Evolutionary conservation across 305 asterid genomes (phyloP).

Genomic region (Nicotiana rustica): DNA sequence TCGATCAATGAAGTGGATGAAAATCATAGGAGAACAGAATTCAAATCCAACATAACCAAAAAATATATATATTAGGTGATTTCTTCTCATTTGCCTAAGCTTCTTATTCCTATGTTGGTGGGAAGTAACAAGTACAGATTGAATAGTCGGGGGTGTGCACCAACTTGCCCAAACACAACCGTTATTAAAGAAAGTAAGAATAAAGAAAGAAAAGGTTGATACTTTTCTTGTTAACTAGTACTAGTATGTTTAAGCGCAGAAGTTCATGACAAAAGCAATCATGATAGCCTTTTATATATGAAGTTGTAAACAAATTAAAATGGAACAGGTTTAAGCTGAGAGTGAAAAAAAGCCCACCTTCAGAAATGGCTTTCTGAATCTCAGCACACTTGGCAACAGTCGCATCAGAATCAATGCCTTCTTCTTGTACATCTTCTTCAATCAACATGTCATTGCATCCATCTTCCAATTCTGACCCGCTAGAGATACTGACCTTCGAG

Average conservation of each 20-base stretch:
- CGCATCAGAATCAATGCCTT: conserved; percentile 48
- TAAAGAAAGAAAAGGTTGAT: neutral
- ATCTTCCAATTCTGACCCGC: conserved; percentile 42
- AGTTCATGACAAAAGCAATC: neutral
- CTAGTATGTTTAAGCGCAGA: neutral
- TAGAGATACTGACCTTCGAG: conserved; percentile 46
- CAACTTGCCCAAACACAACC: neutral
- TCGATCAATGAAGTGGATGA: neutral
- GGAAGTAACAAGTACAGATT: neutral
- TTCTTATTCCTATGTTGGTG: neutral
- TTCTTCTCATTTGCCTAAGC: neutral
- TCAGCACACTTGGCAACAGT: conserved; percentile 53
- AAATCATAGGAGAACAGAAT: neutral
- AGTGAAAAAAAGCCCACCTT: conserved; percentile 35
- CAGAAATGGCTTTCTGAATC: conserved; percentile 55
- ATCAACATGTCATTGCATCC: conserved; percentile 48
- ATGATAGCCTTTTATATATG: neutral
- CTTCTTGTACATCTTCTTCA: conserved; percentile 48
- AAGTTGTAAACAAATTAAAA: neutral
- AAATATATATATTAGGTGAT: neutral
- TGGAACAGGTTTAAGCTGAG: neutral
- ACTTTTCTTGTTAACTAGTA: neutral
- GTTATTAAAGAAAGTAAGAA: neutral
- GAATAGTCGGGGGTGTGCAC: neutral
- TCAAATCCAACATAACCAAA: neutral